These are phyloP conservation scores for Colletotrichum destructivum DNA, from an alignment of 2,329 filamentous ascomycete species.

Conservation along the genomic window DNA sequence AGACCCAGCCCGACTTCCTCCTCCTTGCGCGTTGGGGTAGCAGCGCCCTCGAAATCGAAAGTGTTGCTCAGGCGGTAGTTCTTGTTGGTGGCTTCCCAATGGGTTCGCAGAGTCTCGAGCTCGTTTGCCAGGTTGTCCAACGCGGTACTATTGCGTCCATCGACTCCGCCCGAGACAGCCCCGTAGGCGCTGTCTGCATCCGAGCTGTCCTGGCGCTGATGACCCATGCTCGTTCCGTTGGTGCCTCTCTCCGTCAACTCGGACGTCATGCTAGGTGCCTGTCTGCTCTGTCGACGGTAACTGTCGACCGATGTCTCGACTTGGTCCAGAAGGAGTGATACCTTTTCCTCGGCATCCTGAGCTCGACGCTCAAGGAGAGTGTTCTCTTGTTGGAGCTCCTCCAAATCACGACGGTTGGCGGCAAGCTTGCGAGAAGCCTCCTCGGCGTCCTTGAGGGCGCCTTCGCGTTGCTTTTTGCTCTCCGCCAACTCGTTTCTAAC, in stretches of 20 bases:
- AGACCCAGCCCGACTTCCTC: conserved; percentile 66
- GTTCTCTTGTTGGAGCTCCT: conserved; percentile 89
- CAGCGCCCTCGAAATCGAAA: conserved; percentile 82
- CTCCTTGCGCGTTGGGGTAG: conserved; percentile 55
- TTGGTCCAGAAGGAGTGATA: conserved; percentile 92
- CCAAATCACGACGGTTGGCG: conserved; percentile 76
- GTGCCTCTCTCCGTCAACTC: conserved; percentile 54
- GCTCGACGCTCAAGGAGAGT: conserved; percentile 85
- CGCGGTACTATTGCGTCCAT: conserved; percentile 74
- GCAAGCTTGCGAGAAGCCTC: conserved; percentile 71
- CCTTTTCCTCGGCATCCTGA: conserved; percentile 91
- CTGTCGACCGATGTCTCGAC: conserved; percentile 95
- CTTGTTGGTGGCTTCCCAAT: conserved; percentile 97
- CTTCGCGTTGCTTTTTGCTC: conserved; percentile 78
- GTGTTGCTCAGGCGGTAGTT: conserved; percentile 92
- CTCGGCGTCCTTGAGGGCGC: conserved; percentile 70
- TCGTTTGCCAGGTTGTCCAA: conserved; percentile 94
- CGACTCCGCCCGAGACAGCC: conserved; percentile 59
- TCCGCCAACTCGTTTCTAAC: conserved; percentile 79
- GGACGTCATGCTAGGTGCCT: conserved; percentile 67
- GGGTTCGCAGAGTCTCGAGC: conserved; percentile 88
- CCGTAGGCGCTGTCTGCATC: conserved; percentile 76
- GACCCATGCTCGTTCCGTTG: conserved; percentile 57
- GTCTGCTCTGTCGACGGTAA: conserved; percentile 85
- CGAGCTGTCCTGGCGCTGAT: conserved; percentile 69